These are phyloP conservation scores for Endotrypanum monterogeii DNA, from an alignment of 208 protist species.

Conservation along the genomic window DNA sequence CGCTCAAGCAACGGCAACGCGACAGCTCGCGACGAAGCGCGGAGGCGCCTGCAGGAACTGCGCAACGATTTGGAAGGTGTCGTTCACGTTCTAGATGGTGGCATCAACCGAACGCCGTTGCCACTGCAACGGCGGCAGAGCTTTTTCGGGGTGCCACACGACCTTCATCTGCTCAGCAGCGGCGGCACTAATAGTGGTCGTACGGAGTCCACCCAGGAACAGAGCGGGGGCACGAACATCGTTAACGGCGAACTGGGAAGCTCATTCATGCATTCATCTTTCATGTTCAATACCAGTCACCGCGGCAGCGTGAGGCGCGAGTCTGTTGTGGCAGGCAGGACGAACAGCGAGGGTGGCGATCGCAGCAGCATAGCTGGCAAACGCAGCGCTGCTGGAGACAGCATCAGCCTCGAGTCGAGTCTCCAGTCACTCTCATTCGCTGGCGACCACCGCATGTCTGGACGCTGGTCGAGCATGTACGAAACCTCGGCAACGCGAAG, in stretches of 20 bases:
- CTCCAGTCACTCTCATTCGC: constrained; percentile 39
- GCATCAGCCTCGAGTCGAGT: constrained; percentile 38
- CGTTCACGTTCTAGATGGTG: constrained; percentile 85
- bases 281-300: constrained; percentile 37
- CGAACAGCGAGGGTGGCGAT: constrained; percentile 1
- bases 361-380: constrained; percentile 1
- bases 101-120: constrained; percentile 83
- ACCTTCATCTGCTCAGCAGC: constrained; percentile 19
- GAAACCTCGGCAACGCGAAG: background rate
- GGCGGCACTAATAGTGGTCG: constrained; percentile 1
- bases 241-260: constrained; percentile 37
- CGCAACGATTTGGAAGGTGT: constrained; percentile 48
- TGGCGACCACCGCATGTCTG: constrained; percentile 19
- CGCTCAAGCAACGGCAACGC: constrained; percentile 3
- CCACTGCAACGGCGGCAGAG: constrained; percentile 54
- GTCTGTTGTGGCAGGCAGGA: background rate
- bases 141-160: constrained; percentile 23
- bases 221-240: constrained; percentile 2
- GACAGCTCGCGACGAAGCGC: constrained; percentile 45
- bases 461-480: constrained; percentile 13
- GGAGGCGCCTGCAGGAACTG: constrained; percentile 46
- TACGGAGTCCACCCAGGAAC: constrained; percentile 9
- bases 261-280: constrained; percentile 75
- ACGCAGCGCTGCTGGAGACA: background rate
- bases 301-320: constrained; percentile 7